A percentile compares a stretch with the other conserved stretches of the same genome.
phyloP scores from a whole-genome alignment of 768 basidiomycete genomes.

The Asterophora parasitica region DNA sequence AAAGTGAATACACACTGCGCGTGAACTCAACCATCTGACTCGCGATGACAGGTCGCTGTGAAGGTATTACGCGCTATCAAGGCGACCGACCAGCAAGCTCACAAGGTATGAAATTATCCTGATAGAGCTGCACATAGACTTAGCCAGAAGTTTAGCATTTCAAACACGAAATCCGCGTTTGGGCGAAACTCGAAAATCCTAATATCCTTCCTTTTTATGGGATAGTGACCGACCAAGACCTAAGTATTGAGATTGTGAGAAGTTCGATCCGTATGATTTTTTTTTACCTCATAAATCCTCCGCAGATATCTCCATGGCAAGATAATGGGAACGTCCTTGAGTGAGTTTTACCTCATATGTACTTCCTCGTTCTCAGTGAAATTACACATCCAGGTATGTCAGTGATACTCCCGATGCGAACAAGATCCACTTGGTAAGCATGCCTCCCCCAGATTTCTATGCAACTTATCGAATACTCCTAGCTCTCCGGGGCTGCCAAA shows the following conservation, averaged over 20 bases:
- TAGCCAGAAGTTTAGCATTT: slow-evolving; percentile 38
- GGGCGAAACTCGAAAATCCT: slow-evolving; percentile 46
- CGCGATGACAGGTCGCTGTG: slow-evolving; percentile 45
- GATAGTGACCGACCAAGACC: slow-evolving; percentile 49
- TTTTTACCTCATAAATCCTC: neutral
- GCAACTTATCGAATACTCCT: neutral
- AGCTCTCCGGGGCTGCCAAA: slow-evolving; percentile 51
- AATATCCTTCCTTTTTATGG: slow-evolving; percentile 55
- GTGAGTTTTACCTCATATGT: slow-evolving; percentile 25
- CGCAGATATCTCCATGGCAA: slow-evolving; percentile 63
- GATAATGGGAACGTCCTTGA: slow-evolving; percentile 50
- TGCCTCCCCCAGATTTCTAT: neutral
- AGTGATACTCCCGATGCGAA: slow-evolving; percentile 30
- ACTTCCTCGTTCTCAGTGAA: neutral
- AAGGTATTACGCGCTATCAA: slow-evolving; percentile 48
- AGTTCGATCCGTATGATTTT: neutral
- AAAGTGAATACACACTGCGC: slow-evolving; percentile 29
- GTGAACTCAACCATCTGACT: neutral
- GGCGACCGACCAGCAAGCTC: slow-evolving; percentile 36
- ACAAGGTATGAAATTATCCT: slow-evolving; percentile 32
- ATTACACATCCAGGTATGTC: slow-evolving; percentile 34
- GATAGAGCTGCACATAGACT: neutral
- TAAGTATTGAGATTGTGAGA: slow-evolving; percentile 44
- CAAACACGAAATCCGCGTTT: slow-evolving; percentile 50
- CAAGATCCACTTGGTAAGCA: slow-evolving; percentile 38